Percentiles rank a stretch among this genome's conserved stretches.
These are phyloP conservation scores for Plasmodium inui DNA, from an alignment of 169 alveolate species.

Conservation along the genomic window DNA sequence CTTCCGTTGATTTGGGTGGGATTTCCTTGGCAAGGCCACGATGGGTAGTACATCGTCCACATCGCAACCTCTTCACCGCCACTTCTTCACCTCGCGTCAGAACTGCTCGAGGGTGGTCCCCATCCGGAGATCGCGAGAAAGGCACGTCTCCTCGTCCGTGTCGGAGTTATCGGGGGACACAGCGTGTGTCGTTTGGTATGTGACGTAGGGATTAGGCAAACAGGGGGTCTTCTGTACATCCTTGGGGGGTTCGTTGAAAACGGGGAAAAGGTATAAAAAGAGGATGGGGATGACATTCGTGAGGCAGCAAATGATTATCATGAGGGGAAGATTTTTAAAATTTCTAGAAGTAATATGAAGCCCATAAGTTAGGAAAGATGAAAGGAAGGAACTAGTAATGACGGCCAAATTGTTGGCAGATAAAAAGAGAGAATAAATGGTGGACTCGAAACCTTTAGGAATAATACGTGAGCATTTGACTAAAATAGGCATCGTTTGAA, in stretches of 20 bases:
- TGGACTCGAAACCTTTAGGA: conserved; percentile 92
- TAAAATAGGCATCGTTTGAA: conserved; percentile 89
- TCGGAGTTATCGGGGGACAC: neutral
- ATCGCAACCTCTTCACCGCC: neutral
- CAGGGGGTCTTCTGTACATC: neutral
- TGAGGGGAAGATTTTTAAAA: conserved; percentile 75
- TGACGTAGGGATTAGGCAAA: neutral
- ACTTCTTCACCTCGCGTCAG: neutral
- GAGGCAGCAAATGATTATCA: conserved; percentile 56
- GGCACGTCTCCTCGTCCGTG: neutral
- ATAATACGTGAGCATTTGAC: conserved; percentile 88
- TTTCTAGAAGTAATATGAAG: conserved; percentile 83
- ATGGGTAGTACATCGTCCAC: neutral
- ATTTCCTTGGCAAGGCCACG: neutral
- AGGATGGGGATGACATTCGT: conserved; percentile 48
- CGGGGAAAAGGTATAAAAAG: conserved; percentile 12
- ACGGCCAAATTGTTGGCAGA: conserved; percentile 88
- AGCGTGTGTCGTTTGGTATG: neutral
- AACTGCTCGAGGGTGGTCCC: neutral
- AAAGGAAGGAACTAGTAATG: conserved; percentile 85
- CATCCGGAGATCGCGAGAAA: neutral
- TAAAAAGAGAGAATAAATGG: conserved; percentile 88
- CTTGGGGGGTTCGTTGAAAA: neutral
- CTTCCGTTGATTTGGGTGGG: neutral
- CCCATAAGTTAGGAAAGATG: conserved; percentile 84